Base-by-base conservation (phyloP, 352 stramenopile genomes). In the Pythium pyrilobum region DNA sequence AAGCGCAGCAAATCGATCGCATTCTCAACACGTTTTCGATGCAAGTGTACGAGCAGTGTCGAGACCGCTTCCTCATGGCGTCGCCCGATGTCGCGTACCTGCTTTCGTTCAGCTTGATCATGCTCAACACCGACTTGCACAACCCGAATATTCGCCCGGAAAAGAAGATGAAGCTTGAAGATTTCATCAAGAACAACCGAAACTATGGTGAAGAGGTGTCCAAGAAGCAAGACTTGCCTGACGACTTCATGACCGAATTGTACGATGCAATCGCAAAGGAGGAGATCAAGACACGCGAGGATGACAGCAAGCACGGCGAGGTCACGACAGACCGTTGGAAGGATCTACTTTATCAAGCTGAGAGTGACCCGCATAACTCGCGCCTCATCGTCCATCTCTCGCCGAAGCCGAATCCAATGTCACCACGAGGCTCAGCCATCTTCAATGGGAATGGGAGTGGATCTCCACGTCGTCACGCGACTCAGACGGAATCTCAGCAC, bases 181-280 rank as follows among this genome's bases (percentile, higher is more conserved):
- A 90, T 52, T 96, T 96, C 55, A 79, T 96, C 62, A 81, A 80
- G 42, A 95, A 96, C 56, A 96, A 96, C 70, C 77, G 74, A 29
- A 92, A 95, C 55, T 96, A 96, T 47, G 87, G 87, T 5, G 56
- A 66, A n/a, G 85, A 96, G 61, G 86, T 95, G 37, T 90, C 81
- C 1, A 75, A 77, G 44, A 78, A 72, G 4, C 69, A 69, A 18
- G 75, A 90, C 51, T 56, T 94, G 15, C 80, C 84, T 0, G 67
- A 81, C 15, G 79, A 89, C 13, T 94, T 87, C 46, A 55, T 94
- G 42, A 85, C 66, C 0, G 79, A 86, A 31, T 53, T 94, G 24
- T 94, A 91, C 66, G 67, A 72, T 18, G 71, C 74, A 4, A 94
- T 94, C 51, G 59, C 75, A 0, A 84, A 71, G 32, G 68, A 89